These are phyloP conservation scores for Aphanoascus verrucosus DNA, from an alignment of 2,329 filamentous ascomycete species.

Conservation along the genomic window DNA sequence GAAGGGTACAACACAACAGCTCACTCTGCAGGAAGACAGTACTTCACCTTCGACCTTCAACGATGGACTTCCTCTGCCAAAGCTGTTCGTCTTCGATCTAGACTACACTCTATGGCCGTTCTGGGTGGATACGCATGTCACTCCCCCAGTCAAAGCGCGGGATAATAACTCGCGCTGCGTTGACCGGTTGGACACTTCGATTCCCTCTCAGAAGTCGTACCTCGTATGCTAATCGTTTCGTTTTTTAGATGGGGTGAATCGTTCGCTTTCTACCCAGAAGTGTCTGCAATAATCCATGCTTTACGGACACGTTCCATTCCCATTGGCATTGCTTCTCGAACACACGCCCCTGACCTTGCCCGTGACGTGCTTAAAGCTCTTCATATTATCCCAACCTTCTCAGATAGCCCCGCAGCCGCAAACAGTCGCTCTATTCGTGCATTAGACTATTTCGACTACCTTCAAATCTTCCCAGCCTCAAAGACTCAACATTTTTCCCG, in stretches of 20 bases:
- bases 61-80: slow-evolving; percentile 62
- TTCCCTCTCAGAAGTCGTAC: not conserved
- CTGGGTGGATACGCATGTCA: slow-evolving; percentile 91
- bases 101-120: slow-evolving; percentile 99
- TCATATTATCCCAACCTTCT: slow-evolving; percentile 43
- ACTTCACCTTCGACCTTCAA: slow-evolving; percentile 47
- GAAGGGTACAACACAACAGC: slow-evolving; percentile 8
- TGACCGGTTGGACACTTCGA: slow-evolving; percentile 27
- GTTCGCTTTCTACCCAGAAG: slow-evolving; percentile 60
- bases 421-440: slow-evolving; percentile 40
- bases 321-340: slow-evolving; percentile 70
- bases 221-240: not conserved
- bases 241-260: slow-evolving; percentile 47
- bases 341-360: slow-evolving; percentile 66
- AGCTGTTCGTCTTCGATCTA: slow-evolving; percentile 82
- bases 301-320: slow-evolving; percentile 45
- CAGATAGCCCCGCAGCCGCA: slow-evolving; percentile 29
- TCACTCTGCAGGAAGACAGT: slow-evolving; percentile 13
- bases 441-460: slow-evolving; percentile 45
- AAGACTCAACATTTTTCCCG: slow-evolving; percentile 79
- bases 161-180: slow-evolving; percentile 41
- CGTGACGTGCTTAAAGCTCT: slow-evolving; percentile 69
- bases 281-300: slow-evolving; percentile 56
- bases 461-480: slow-evolving; percentile 58
- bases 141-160: slow-evolving; percentile 57